Conservation (phyloP, 208 protist species). For the Trypanosoma avium region DNA sequence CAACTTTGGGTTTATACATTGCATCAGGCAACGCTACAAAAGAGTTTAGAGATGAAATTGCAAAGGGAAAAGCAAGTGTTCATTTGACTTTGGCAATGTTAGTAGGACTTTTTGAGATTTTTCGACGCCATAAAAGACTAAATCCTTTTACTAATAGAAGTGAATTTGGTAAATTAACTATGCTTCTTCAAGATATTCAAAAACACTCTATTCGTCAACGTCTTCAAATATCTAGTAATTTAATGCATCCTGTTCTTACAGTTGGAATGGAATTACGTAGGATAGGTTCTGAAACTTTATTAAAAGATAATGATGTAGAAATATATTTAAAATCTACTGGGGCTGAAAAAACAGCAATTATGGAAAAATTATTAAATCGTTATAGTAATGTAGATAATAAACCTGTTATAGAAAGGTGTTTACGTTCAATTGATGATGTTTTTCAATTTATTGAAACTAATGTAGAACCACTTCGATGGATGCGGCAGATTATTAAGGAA, state of each 20-base stretch:
- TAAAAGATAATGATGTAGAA: conserved; percentile 72
- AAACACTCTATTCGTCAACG: conserved; percentile 44
- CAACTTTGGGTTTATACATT: conserved; percentile 70
- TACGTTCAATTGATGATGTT: conserved; percentile 96
- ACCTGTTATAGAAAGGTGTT: conserved; percentile 71
- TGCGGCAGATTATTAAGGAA: conserved; percentile 49
- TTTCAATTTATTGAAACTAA: conserved; percentile 86
- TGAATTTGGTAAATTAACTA: conserved; percentile 97
- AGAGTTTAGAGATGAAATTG: conserved; percentile 54
- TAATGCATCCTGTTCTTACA: conserved; percentile 83
- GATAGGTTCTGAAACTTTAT: conserved; percentile 46
- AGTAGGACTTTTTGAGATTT: conserved; percentile 93
- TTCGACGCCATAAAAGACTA: conserved; percentile 96
- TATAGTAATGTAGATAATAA: conserved; percentile 46
- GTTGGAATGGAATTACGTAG: conserved; percentile 71
- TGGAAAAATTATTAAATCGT: conserved; percentile 50
- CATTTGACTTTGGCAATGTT: conserved; percentile 63
- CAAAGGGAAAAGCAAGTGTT: conserved; percentile 38
- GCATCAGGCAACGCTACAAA: conserved; percentile 69
- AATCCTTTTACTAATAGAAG: conserved; percentile 93
- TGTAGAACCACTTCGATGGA: conserved; percentile 60
- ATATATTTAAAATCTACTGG: conserved; percentile 40
- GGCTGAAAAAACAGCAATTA: conserved; percentile 50
- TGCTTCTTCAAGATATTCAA: conserved; percentile 95
- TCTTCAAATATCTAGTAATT: conserved; percentile 45